Base-by-base conservation (phyloP, 1,139 yeast species). In the Pichia norvegensis region DNA sequence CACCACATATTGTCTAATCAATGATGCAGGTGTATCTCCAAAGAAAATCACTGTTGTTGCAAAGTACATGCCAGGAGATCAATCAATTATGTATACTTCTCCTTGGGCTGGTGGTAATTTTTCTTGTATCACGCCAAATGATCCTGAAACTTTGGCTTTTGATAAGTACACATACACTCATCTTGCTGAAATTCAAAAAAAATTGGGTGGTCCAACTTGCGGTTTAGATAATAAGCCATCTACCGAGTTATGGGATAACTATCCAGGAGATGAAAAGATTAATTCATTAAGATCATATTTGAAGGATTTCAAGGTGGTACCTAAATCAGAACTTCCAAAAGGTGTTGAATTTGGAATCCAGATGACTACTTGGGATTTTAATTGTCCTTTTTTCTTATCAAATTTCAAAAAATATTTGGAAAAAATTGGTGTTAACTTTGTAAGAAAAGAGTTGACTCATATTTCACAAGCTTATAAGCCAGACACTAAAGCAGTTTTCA, bases 81-180 rank as follows among this genome's bases (percentile, higher is more conserved):
- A 76, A 54, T 76, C 85, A 4, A 73, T 75, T 50, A 69, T 74
- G 44, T 85, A 79, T 60, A 80, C 94, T 2, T 81, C 88, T 1
- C 94, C 94, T 1, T 81, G 82, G 73, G 90, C 90, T 1, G 86
- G 86, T n/a, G 86, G 84, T 2, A 77, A 78, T 61, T 79, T 81
- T 57, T 78, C 85, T 3, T 76, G 82, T 57, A 79, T 81, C 46
- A 73, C 85, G 0, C 83, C 79, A 1, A 71, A 72, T 51, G 82
- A 77, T 53, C 67, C 69, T 2, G 71, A 67, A 9, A 73, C 81
- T 1, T 57, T 80, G 45, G 61, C 60, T 13, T 78, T 67, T 54
- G 88, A 82, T 57, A 72, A 70, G 55, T 67, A 64, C 55, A 78
- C 86, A 2, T 82, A 78, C 59, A 58, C 66, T 29, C 69, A 76